Conservation (phyloP, 768 basidiomycete genomes). For the Boletales sp. region DNA sequence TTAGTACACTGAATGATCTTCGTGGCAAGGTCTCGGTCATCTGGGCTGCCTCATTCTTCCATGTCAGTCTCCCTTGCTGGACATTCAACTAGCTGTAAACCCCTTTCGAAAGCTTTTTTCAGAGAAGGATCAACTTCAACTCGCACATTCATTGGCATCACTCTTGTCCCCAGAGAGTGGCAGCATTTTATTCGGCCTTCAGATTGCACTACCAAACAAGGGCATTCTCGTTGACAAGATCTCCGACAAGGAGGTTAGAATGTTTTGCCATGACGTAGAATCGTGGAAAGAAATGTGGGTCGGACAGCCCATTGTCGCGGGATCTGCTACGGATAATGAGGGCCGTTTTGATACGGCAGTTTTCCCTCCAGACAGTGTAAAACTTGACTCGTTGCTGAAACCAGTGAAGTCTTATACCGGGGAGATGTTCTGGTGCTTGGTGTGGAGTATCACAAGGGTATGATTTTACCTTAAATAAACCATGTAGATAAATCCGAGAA, state of each 20-base stretch:
- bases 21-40: constrained; percentile 47
- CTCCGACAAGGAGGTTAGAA: constrained; percentile 2
- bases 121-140: constrained; percentile 20
- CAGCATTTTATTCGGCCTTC: constrained; percentile 30
- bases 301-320: not conserved
- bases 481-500: no score
- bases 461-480: not conserved
- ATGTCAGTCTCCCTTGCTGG: constrained; percentile 21
- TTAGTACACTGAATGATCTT: constrained; percentile 44
- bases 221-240: constrained; percentile 1
- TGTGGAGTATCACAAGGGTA: constrained; percentile 19
- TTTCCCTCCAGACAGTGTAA: constrained; percentile 32
- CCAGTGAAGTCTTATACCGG: not conserved
- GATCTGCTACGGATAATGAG: no score
- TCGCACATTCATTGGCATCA: constrained; percentile 23
- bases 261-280: constrained; percentile 24
- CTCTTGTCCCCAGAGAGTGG: constrained; percentile 28
- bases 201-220: constrained; percentile 14
- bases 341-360: not conserved
- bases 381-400: constrained; percentile 25
- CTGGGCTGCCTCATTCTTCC: constrained; percentile 48
- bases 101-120: constrained; percentile 21
- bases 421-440: constrained; percentile 5
- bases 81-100: constrained; percentile 24
- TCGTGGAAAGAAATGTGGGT: constrained; percentile 29